Evolutionary conservation across 768 basidiomycete species (phyloP), one percentile per base, ranked within the genome.

Genomic region (Boletus reticulatus): DNA sequence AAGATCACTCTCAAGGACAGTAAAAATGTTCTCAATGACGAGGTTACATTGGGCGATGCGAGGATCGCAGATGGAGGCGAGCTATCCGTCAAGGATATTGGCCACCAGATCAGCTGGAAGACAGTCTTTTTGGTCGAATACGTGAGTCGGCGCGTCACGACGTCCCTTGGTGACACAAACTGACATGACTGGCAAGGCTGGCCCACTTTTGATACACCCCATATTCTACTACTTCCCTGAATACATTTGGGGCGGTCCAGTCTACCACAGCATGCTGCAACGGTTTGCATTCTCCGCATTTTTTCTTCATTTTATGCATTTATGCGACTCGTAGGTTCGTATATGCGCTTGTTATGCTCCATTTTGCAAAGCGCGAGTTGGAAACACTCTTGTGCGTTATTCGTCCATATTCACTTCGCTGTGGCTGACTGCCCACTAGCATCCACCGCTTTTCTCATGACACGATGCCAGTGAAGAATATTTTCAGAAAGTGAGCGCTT

Each of bases 101-200:
- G 97, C 0, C 81, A 88, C 8, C 97, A 99, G 71, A 76, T 96
- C 43, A 80, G 84, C 64, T 98, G 95, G 91, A 80, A 79, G 64
- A 89, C 88, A 0, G 92, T 98, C 17, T 98, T 93, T 71, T 68
- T 98, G 48, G 76, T 89, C 48, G 97, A 99, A 95, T 99, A 98
- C 66, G 95, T 95, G 74, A 66, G 94, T 71, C 11, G 22, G 37
- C 22, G 31, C 19, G 53, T 52, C 52, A 48, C 22, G 11, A 12
- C 31, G 37, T 36, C 48, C 32, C 24, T 37, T 43, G 17, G 46
- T 50, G 10, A 4, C 19, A 39, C 19, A 8, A 55, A 50, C 56
- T 56, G 31, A 63, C 43, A 19, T 13, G 20, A 45, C 37, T 19
- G 54, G 34, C 3, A 62, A 97, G 95, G 75, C 77, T 50, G 97